A percentile compares a stretch with the other conserved stretches of the same genome.
phyloP scores from a whole-genome alignment of 306 rosid species.

The Dryas octopetala region DNA sequence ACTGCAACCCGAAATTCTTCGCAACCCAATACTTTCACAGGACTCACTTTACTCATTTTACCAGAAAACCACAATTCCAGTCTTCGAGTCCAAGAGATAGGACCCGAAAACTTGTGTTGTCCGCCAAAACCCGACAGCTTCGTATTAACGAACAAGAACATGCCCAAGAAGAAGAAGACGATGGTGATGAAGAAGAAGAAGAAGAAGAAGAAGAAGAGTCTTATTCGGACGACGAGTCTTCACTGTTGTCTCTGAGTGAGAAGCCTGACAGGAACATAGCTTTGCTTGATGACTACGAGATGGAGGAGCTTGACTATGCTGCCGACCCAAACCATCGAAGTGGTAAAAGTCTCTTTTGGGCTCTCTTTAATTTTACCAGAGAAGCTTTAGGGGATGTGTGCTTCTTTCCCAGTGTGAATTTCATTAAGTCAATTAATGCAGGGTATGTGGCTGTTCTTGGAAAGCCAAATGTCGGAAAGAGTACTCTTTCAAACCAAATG shows the following conservation, averaged over 20 bases:
- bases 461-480: slow-evolving; percentile 96
- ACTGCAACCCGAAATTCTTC: slow-evolving; percentile 13
- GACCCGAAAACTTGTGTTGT: slow-evolving; percentile 26
- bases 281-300: slow-evolving; percentile 74
- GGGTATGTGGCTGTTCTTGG: slow-evolving; percentile 94
- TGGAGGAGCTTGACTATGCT: slow-evolving; percentile 61
- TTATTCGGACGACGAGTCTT: slow-evolving; percentile 56
- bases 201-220: slow-evolving; percentile 36
- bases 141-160: slow-evolving; percentile 28
- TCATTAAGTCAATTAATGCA: slow-evolving; percentile 39
- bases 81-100: slow-evolving; percentile 21
- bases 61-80: slow-evolving; percentile 25
- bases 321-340: slow-evolving; percentile 64
- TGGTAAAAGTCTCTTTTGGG: slow-evolving; percentile 45
- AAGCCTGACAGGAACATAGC: slow-evolving; percentile 79
- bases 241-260: slow-evolving; percentile 72
- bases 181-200: slow-evolving; percentile 15
- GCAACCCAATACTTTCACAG: slow-evolving; percentile 7
- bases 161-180: slow-evolving; percentile 1
- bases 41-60: slow-evolving; percentile 24
- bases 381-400: background rate
- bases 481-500: slow-evolving; percentile 93
- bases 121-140: slow-evolving; percentile 18
- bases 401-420: slow-evolving; percentile 10
- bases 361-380: background rate